Base-by-base conservation (phyloP, 306 rosid species). In the Lathyrus oleraceus region DNA sequence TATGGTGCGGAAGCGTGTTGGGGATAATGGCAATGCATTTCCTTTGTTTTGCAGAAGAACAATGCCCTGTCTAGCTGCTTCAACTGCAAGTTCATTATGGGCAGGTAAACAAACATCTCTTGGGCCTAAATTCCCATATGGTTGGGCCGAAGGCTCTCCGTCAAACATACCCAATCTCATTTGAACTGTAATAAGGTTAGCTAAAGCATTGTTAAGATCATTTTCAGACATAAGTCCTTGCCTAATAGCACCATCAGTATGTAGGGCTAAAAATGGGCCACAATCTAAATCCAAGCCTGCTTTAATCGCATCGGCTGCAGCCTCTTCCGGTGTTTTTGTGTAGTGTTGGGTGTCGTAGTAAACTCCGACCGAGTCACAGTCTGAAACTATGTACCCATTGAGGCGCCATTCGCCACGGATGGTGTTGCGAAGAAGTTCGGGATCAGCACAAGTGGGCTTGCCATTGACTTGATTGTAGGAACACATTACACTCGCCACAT, bases 381-480 rank as follows among this genome's bases (percentile, higher is more conserved):
- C 99, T 0, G 99, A 94, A 3, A 91, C 99, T 13, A 94, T 94
- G 65, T 94, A 94, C 97, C 99, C 99, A 53, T 89, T 86, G 43
- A 94, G 95, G 1, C 78, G n/a, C 99, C 99, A 94, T 45, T 86
- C 62, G 8, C 91, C 97, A 0, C 99, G 90, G 30, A 94, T 81
- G 1, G 90, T 94, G 79, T 70, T 81, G 61, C 83, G 90, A 1
- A 94, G 92, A 23, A 94, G 92, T 36, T 88, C 70, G 15, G 95
- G 77, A 62, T 94, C 97, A 6, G 96, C 97, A 72, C 99, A 94
- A 2, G 99, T 94, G 44, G 99, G 99, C 73, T 81, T 87, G 2
- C 99, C 99, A 65, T 94, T 94, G 38, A 94, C 99, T 23, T 94
- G 97, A 77, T 94, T 94, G 85, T 94, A 94, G 4, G 99, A 94